Percentiles rank a stretch among this genome's conserved stretches.
phyloP scores from a whole-genome alignment of 345 rosid genomes.

The Excoecaria cochinchinensis region DNA sequence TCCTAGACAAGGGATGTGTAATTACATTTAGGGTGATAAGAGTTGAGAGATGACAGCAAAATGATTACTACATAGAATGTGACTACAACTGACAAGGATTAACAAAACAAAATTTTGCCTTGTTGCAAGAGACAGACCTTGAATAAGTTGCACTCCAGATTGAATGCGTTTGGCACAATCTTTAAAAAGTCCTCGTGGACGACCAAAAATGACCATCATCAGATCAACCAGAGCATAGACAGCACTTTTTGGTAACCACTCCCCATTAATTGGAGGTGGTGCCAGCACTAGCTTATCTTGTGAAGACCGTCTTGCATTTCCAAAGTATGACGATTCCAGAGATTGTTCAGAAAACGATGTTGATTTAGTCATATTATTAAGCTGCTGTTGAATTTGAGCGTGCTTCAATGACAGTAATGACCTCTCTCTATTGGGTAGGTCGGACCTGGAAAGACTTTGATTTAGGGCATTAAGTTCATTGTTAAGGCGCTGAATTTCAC shows the following conservation, averaged over 20 bases:
- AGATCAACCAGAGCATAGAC: constrained; percentile 88
- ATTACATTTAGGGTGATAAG: neutral
- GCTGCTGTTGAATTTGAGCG: constrained; percentile 54
- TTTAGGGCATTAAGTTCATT: constrained; percentile 65
- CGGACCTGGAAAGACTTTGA: constrained; percentile 63
- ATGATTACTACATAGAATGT: neutral
- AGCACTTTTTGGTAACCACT: constrained; percentile 93
- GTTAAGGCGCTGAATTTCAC: constrained; percentile 46
- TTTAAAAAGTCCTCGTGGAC: constrained; percentile 92
- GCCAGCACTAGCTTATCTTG: constrained; percentile 80
- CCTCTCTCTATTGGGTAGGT: constrained; percentile 65
- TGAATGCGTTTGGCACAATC: constrained; percentile 90
- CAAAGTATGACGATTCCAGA: constrained; percentile 62
- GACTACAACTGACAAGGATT: constrained; percentile 1
- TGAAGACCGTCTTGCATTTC: constrained; percentile 48
- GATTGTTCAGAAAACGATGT: constrained; percentile 36
- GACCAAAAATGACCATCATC: constrained; percentile 80
- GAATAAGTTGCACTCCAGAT: constrained; percentile 72
- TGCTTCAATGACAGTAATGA: constrained; percentile 52
- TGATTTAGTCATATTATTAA: constrained; percentile 34
- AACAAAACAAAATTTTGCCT: neutral
- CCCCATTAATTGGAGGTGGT: constrained; percentile 85
- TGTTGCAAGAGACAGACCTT: constrained; percentile 44
- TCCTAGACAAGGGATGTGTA: neutral
- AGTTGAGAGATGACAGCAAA: constrained; percentile 1